Percentiles rank a stretch among this genome's conserved stretches.
Conservation (phyloP, 2,329 filamentous ascomycete species). For the Penicillium sp. region DNA sequence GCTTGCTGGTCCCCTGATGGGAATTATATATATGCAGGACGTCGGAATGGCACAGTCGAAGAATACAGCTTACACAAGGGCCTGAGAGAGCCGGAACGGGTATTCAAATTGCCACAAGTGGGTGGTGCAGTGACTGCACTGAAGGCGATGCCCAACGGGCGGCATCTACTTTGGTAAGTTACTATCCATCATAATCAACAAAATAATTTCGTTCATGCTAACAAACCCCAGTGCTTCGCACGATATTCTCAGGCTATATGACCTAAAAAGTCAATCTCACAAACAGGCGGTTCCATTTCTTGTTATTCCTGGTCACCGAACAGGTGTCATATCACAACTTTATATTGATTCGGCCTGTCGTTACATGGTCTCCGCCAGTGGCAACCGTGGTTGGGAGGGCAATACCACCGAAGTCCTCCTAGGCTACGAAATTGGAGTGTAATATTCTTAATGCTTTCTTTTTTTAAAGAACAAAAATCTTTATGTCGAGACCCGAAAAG, state of each 20-base stretch:
- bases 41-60: conserved; percentile 88
- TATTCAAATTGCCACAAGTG: conserved; percentile 82
- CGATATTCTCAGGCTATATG: conserved; percentile 90
- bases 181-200: conserved; percentile 6
- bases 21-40: conserved; percentile 88
- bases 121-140: conserved; percentile 88
- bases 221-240: conserved; percentile 66
- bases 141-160: conserved; percentile 84
- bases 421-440: conserved; percentile 79
- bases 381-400: conserved; percentile 94
- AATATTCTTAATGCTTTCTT: neutral
- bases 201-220: neutral
- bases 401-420: conserved; percentile 83
- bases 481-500: neutral
- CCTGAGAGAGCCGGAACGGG: conserved; percentile 68
- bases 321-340: conserved; percentile 80
- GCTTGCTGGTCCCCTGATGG: conserved; percentile 95
- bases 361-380: conserved; percentile 88
- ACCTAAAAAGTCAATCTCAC: conserved; percentile 64
- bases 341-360: conserved; percentile 83
- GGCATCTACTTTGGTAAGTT: conserved; percentile 78
- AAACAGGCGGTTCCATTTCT: conserved; percentile 85
- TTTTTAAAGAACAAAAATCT: neutral
- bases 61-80: conserved; percentile 85
- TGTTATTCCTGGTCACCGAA: conserved; percentile 88